Evolutionary conservation across 257 asterid species (phyloP), one percentile per base, ranked within the genome.

Genomic region (Primulina tabacum): DNA sequence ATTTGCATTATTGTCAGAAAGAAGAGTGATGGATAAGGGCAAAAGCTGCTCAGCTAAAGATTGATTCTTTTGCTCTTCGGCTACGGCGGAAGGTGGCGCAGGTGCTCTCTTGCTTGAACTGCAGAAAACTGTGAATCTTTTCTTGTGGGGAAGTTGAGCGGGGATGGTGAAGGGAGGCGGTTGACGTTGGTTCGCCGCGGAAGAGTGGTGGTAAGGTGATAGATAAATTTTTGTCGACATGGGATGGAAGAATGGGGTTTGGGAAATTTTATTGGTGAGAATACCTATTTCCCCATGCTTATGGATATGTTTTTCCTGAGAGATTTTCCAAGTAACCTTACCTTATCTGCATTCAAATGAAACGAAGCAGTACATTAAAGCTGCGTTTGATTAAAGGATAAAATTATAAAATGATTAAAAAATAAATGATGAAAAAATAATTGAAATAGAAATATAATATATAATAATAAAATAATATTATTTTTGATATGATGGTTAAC

Each of bases 1-100:
- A 67, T 59, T 83, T 18, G 92, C 85, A 50, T 83, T 86, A 86
- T 83, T 86, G 85, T 89, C 96, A 14, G 91, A 79, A 28, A 90
- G 90, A 59, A 76, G 80, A 70, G 90, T 82, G 78, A 81, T 74
- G 78, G 96, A 87, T 57, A 87, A 82, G 76, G 95, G 96, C 74
- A 82, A 81, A 18, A 93, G 95, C 82, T 93, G 96, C 71, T 90
- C 97, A 2, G 95, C 93, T 21, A 90, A 75, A 65, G 99, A 90
- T 9, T 86, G 90, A 59, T 26, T 77, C 40, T 80, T 81, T 9
- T 68, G 76, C 16, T 82, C 86, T 70, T 76, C 60, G 50, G 78
- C 73, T n/a, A 71, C 65, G 79, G 84, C 73, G 8, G 84, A 69
- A 33, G 80, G 72, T 33, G 77, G 69, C 26, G 85, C 77, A 14